Base-by-base conservation (phyloP, 2,329 filamentous ascomycete species). In the Aspergillus sp. region DNA sequence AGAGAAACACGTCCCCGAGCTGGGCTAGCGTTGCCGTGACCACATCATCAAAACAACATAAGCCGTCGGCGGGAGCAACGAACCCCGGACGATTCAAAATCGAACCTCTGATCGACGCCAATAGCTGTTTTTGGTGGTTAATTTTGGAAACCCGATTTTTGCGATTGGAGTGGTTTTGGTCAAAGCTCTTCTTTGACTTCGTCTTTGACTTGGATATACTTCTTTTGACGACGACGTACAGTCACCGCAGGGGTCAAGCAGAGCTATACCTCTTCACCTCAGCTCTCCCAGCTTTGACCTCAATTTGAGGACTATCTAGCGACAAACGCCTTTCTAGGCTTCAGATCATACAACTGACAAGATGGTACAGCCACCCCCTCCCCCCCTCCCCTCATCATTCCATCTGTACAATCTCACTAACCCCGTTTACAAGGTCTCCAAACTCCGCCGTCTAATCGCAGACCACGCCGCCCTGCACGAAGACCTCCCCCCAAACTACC, bases 401-500 rank as follows among this genome's bases (percentile, higher is more conserved):
- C 6, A 28, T 28, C 25, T 28, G 25, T 28, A 28, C 25, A 4
- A 28, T 13, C 38, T 45, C 30, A n/a, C 55, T 60, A 54, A 50
- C 41, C n/a, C 31, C 17, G 4, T 25, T 19, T 34, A 3, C 25
- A 13, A 78, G 77, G 68, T 70, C 58, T 75, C 74, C n/a, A 73
- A 72, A 50, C 59, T 88, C 50, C 84, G 85, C 60, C 84, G 87
- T 63, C 82, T 89, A 46, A 84, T 84, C 30, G 80, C 82, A 64
- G 87, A 89, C 72, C 85, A 88, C 71, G 81, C 82, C 63, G 81
- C 81, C 19, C 78, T 89, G 13, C 84, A 86, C 67, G 82, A 79
- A 61, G 80, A 80, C 8, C 81, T 88, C 1, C 87, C 87, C 19
- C 86, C 86, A 34, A 86, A 88, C 72, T 89, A 87, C 73, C 80